These are phyloP conservation scores for Nepenthes alata DNA, from an alignment of 179 eudicot genomes.

Conservation along the genomic window DNA sequence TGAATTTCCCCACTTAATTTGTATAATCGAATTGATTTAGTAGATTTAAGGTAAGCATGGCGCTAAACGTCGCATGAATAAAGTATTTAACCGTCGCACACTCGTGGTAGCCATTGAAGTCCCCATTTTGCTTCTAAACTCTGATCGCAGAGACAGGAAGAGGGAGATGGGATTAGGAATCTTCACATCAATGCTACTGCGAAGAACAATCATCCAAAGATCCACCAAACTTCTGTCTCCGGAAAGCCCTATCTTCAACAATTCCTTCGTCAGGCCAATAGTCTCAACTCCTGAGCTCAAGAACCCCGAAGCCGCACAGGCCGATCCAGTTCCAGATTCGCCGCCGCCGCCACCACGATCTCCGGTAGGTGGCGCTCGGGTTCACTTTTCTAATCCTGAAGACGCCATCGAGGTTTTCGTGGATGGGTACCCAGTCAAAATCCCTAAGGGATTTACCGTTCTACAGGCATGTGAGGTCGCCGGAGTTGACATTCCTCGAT, in stretches of 20 bases:
- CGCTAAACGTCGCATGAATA: no score
- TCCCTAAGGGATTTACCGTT: slow-evolving; percentile 90
- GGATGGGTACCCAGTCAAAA: slow-evolving; percentile 79
- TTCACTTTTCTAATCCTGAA: slow-evolving; percentile 67
- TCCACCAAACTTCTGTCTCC: slow-evolving; percentile 10
- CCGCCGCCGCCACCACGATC: slow-evolving; percentile 42
- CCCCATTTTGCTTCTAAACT: no score
- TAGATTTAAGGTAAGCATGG: no score
- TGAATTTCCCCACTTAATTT: no score
- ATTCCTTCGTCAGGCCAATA: slow-evolving; percentile 30
- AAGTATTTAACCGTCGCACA: no score
- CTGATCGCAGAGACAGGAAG: neutral
- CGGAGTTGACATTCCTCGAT: slow-evolving; percentile 81
- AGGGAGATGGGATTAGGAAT: slow-evolving; percentile 20
- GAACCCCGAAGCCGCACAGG: slow-evolving; percentile 46
- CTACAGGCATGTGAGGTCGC: slow-evolving; percentile 94
- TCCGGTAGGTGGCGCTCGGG: slow-evolving; percentile 68
- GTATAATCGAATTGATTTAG: no score
- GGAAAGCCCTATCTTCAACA: slow-evolving; percentile 8
- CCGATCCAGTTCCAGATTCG: slow-evolving; percentile 35
- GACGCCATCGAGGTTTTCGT: slow-evolving; percentile 92
- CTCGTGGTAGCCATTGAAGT: no score
- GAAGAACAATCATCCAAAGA: slow-evolving; percentile 11
- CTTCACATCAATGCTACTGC: slow-evolving; percentile 12
- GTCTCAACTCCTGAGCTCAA: slow-evolving; percentile 57